These are phyloP conservation scores for Ocimum tenuiflorum DNA, from an alignment of 257 asterid species.

Conservation along the genomic window DNA sequence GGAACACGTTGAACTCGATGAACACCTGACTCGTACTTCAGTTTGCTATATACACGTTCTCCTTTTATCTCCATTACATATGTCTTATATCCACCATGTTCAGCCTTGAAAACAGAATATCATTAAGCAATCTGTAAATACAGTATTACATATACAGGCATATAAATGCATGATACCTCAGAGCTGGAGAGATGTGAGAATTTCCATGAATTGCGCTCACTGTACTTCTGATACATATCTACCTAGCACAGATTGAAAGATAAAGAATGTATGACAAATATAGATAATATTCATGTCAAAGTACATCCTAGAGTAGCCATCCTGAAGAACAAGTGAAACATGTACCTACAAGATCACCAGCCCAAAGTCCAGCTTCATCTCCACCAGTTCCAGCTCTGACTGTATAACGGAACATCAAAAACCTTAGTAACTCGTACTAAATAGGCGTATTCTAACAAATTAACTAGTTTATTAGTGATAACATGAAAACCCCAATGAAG, in stretches of 20 bases:
- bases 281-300: slow-evolving; percentile 9
- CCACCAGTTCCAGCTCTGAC: slow-evolving; percentile 99
- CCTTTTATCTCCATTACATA: slow-evolving; percentile 96
- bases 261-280: slow-evolving; percentile 10
- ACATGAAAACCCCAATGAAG: no score
- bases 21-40: slow-evolving; percentile 96
- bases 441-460: neutral
- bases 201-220: slow-evolving; percentile 86
- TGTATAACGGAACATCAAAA: slow-evolving; percentile 32
- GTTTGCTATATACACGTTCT: slow-evolving; percentile 81
- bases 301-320: slow-evolving; percentile 3
- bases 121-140: slow-evolving; percentile 22
- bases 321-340: slow-evolving; percentile 38
- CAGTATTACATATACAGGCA: neutral
- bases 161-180: slow-evolving; percentile 44
- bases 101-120: slow-evolving; percentile 48
- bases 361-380: slow-evolving; percentile 99
- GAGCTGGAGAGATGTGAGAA: slow-evolving; percentile 62
- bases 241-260: slow-evolving; percentile 40
- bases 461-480: neutral
- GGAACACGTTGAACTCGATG: slow-evolving; percentile 99
- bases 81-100: slow-evolving; percentile 82
- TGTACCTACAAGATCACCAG: slow-evolving; percentile 99
- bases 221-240: slow-evolving; percentile 75
- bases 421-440: neutral